Percentiles rank a stretch among this genome's conserved stretches.
Evolutionary conservation across 2,329 filamentous ascomycete genomes (phyloP).

Genomic region (Fusarium verticillioides): DNA sequence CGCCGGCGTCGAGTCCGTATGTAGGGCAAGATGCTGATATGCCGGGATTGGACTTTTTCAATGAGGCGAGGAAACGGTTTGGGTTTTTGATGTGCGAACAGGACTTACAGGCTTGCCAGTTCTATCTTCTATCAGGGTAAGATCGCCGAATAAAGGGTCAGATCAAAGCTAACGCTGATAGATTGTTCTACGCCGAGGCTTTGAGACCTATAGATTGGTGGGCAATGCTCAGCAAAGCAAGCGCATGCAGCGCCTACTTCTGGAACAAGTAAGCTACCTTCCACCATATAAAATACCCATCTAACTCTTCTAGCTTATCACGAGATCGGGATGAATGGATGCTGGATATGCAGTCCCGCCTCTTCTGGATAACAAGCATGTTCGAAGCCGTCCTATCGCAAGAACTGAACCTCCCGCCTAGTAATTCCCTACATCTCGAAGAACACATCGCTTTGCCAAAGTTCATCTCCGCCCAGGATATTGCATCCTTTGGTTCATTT

Average conservation of each 20-base stretch:
- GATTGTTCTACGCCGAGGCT: conserved; percentile 30
- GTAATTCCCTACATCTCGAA: conserved; percentile 21
- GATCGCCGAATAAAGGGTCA: not conserved
- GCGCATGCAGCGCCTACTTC: conserved; percentile 30
- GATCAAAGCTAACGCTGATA: not conserved
- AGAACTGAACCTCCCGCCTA: conserved; percentile 26
- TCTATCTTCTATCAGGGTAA: conserved; percentile 28
- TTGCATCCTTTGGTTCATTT: conserved; percentile 29
- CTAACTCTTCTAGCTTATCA: not conserved
- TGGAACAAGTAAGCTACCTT: conserved; percentile 13
- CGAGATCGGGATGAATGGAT: conserved; percentile 33
- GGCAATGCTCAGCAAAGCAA: conserved; percentile 33
- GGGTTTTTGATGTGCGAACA: conserved; percentile 31
- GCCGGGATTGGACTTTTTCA: conserved; percentile 24
- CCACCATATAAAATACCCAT: accelerated
- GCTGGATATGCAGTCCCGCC: conserved; percentile 34
- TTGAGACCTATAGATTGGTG: conserved; percentile 29
- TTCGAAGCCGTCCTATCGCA: conserved; percentile 32
- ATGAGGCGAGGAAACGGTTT: conserved; percentile 31
- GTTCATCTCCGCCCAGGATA: conserved; percentile 31
- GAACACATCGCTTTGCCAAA: conserved; percentile 29
- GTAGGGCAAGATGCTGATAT: not conserved
- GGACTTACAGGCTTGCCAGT: conserved; percentile 23
- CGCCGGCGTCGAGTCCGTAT: not conserved
- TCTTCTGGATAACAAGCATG: conserved; percentile 40